Conservation (phyloP, 768 basidiomycete species). For the Pleurotus cornucopiae region DNA sequence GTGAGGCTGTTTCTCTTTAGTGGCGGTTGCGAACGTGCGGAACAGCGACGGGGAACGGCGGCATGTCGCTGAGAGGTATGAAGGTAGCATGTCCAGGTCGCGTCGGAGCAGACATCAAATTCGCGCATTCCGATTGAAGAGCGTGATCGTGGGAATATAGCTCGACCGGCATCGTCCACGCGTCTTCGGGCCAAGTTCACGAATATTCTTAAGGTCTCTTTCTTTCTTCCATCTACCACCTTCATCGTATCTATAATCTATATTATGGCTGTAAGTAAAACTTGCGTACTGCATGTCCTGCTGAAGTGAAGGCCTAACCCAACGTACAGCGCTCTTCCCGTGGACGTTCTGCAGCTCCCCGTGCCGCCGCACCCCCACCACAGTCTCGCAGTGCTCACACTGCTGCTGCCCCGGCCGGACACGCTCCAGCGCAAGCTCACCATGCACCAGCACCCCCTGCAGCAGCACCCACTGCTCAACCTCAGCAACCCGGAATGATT, state of each 20-base stretch:
- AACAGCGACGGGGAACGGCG: slow-evolving; percentile 1
- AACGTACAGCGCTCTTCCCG: slow-evolving; percentile 68
- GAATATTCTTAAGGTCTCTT: background rate
- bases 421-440: slow-evolving; percentile 30
- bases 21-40: background rate
- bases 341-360: slow-evolving; percentile 57
- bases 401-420: slow-evolving; percentile 46
- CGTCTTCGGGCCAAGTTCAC: background rate
- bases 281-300: no score
- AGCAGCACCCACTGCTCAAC: slow-evolving; percentile 37
- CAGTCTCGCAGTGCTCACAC: slow-evolving; percentile 44
- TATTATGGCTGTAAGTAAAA: slow-evolving; percentile 45
- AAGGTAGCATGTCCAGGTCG: slow-evolving; percentile 4
- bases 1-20: background rate
- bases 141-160: background rate
- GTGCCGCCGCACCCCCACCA: slow-evolving; percentile 38
- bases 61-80: slow-evolving; percentile 5
- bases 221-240: slow-evolving; percentile 4
- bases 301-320: background rate
- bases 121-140: background rate
- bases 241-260: slow-evolving; percentile 6
- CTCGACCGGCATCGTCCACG: background rate
- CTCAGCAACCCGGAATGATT: slow-evolving; percentile 66
- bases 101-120: no score
- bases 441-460: slow-evolving; percentile 41